Base-by-base conservation (phyloP, 306 rosid species). In the Mimosa pudica region DNA sequence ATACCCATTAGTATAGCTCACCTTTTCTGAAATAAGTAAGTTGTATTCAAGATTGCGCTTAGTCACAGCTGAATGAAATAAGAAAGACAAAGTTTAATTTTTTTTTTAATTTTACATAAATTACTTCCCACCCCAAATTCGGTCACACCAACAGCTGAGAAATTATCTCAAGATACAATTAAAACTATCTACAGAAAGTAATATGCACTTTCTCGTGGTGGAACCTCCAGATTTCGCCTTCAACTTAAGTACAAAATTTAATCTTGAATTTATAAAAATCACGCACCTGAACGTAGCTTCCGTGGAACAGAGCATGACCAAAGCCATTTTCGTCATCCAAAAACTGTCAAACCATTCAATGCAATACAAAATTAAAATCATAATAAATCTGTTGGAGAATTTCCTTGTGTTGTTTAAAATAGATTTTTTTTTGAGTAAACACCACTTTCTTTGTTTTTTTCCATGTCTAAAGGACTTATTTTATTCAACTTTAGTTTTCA, bases 271-370 rank as follows among this genome's bases (percentile, higher is more conserved):
- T 42, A 67, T 36, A 62, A 44, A 77, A 81, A 68, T 64, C 69
- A 87, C 82, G 16, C 72, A 93, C 98, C 97, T 83, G 98, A 93
- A 24, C 98, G 96, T 47, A 91, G 80, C 84, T 88, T 93, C 87
- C 98, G 75, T 2, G 98, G 98, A 77, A 93, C 92, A 80, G 93
- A 86, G 85, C 85, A 70, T 82, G 92, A 83, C 78, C 84, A 79
- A 89, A 90, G 61, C 89, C 92, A 87, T 88, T 89, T 78, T 84
- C 71, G 66, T 81, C 88, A 81, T 82, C 64, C 45, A 80, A 73
- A 84, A 85, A 80, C 98, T 91, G 87, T 46, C 36, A 38, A 73
- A 78, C 74, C 10, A 77, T 62, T 46, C 5, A 24, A 24, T 24
- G 1, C 30, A 10, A 32, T 75, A 76, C 3, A 41, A 24, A 55